phyloP scores from a whole-genome alignment of 2,329 filamentous ascomycete genomes.

The Trichoderma hamatum region DNA sequence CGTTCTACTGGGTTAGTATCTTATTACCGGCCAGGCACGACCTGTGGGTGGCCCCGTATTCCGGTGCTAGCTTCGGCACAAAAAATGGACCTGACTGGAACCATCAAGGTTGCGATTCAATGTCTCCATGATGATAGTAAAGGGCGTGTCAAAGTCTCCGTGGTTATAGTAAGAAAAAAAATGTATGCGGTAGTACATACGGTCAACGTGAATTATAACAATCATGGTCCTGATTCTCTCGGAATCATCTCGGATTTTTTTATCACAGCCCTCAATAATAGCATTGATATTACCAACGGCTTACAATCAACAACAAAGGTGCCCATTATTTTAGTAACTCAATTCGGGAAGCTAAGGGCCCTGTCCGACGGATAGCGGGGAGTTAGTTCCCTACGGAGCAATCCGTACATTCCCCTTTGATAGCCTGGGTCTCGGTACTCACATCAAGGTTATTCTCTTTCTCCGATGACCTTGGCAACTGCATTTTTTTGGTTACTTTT shows the following conservation, averaged over 20 bases:
- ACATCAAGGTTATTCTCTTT: background rate
- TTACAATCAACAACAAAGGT: background rate
- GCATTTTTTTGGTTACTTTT: too few species aligned
- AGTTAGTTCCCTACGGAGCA: background rate
- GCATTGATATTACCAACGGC: background rate
- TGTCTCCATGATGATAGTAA: background rate
- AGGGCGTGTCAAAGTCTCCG: background rate
- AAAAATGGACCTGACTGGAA: background rate
- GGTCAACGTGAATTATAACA: background rate
- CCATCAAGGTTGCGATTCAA: background rate
- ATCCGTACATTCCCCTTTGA: background rate
- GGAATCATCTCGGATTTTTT: background rate
- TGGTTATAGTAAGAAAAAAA: background rate
- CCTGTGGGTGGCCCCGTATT: background rate
- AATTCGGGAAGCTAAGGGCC: background rate
- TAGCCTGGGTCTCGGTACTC: background rate
- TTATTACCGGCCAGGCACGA: constrained; percentile 5
- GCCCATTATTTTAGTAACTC: background rate
- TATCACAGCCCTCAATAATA: background rate
- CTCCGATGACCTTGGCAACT: background rate
- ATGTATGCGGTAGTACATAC: background rate
- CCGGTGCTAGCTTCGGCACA: background rate
- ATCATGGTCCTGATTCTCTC: background rate
- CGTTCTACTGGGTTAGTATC: too few species aligned
- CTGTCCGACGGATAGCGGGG: background rate